Conservation (phyloP, 345 rosid species). For the Arabidopsis arenosa region DNA sequence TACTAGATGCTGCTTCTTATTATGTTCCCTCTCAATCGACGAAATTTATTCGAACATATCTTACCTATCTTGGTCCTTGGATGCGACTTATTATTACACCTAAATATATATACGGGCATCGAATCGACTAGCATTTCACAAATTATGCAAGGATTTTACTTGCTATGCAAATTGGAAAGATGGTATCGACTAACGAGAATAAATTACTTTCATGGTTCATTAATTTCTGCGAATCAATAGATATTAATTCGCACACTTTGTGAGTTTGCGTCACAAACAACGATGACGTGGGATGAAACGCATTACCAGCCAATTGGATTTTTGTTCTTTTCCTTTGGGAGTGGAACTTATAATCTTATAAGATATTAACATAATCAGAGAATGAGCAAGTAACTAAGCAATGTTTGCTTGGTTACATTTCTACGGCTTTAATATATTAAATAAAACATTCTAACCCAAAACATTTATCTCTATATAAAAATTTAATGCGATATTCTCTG, state of each 20-base stretch:
- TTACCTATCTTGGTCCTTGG: conserved; percentile 6
- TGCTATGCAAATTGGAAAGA: background rate
- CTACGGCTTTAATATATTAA: background rate
- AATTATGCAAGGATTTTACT: conserved; percentile 1
- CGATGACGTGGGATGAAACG: conserved; percentile 36
- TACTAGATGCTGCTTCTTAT: conserved; percentile 27
- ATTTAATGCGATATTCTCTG: background rate
- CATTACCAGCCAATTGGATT: conserved; percentile 32
- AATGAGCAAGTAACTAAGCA: background rate
- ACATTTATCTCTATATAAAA: background rate
- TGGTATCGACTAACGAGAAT: background rate
- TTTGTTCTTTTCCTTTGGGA: conserved; percentile 7
- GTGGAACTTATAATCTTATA: conserved; percentile 26
- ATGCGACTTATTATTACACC: conserved; percentile 28
- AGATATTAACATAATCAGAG: conserved; percentile 9
- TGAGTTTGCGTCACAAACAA: conserved; percentile 40
- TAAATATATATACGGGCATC: background rate
- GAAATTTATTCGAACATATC: conserved; percentile 36
- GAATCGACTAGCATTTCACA: conserved; percentile 15
- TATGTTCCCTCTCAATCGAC: conserved; percentile 23
- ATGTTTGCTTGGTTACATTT: conserved; percentile 22
- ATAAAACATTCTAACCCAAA: background rate
- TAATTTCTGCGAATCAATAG: background rate
- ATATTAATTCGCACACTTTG: conserved; percentile 10
- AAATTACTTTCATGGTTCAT: background rate